These are phyloP conservation scores for Trametes maxima DNA, from an alignment of 768 basidiomycete species.

Conservation along the genomic window DNA sequence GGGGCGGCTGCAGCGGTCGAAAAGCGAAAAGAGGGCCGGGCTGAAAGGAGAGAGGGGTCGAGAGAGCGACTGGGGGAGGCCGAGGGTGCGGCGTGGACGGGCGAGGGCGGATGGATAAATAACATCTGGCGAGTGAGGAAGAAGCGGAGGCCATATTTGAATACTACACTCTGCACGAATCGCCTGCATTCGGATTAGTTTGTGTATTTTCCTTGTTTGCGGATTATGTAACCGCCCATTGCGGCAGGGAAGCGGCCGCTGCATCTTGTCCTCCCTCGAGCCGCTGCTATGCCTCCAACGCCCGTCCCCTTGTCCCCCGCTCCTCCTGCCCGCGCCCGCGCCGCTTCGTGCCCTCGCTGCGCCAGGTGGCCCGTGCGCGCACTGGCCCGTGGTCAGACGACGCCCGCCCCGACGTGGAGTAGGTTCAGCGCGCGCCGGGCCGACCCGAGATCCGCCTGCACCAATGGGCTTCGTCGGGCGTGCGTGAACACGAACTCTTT, in stretches of 20 bases:
- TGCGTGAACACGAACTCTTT: constrained; percentile 4
- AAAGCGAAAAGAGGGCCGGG: background rate
- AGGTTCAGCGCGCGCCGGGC: constrained; percentile 18
- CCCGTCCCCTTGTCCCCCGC: background rate
- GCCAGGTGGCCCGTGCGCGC: no score
- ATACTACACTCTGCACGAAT: constrained; percentile 20
- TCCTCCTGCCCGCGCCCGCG: background rate
- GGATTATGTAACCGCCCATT: constrained; percentile 22
- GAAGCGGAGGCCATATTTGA: constrained; percentile 25
- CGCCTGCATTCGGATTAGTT: constrained; percentile 23
- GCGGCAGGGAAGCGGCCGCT: constrained; percentile 21
- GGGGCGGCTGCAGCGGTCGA: background rate
- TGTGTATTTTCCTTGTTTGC: constrained; percentile 13
- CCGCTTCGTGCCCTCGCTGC: no score
- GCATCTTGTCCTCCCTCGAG: constrained; percentile 4
- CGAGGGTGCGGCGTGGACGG: constrained; percentile 12
- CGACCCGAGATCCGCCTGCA: constrained; percentile 22
- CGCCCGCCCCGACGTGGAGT: constrained; percentile 7
- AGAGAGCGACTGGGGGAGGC: constrained; percentile 17
- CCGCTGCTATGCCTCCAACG: background rate
- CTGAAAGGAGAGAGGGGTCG: constrained; percentile 5
- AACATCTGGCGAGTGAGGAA: constrained; percentile 23
- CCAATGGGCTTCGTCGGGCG: background rate
- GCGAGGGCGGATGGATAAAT: constrained; percentile 20
- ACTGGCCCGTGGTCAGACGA: no score